Evolutionary conservation across 2,329 filamentous ascomycete genomes (phyloP).

Genomic region (Cordyceps tenuipes): DNA sequence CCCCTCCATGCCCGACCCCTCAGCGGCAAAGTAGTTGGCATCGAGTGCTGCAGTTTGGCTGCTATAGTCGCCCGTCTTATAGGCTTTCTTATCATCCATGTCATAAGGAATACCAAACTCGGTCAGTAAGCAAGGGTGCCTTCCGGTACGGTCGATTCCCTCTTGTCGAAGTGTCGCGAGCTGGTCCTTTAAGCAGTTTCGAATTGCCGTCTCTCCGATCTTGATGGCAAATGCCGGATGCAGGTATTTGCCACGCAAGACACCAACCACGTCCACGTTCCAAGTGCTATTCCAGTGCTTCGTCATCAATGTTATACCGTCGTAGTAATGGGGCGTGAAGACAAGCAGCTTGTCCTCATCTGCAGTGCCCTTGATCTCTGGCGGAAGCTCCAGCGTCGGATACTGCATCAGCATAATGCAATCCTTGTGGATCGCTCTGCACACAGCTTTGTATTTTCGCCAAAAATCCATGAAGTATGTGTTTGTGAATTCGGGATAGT

Average conservation of each 20-base stretch:
- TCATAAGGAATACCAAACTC: conserved; percentile 98
- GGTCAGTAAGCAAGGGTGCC: conserved; percentile 81
- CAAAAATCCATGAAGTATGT: conserved; percentile 86
- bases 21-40: conserved; percentile 88
- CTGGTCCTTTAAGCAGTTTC: conserved; percentile 88
- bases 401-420: conserved; percentile 87
- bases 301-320: conserved; percentile 91
- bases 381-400: conserved; percentile 85
- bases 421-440: conserved; percentile 68
- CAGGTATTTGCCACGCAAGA: conserved; percentile 80
- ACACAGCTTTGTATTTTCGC: conserved; percentile 63
- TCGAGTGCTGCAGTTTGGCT: conserved; percentile 90
- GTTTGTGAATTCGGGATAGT: conserved; percentile 84
- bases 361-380: conserved; percentile 72
- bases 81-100: conserved; percentile 95
- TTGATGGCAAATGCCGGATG: conserved; percentile 88
- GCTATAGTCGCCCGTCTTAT: conserved; percentile 89
- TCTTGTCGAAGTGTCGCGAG: conserved; percentile 75
- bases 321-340: conserved; percentile 93
- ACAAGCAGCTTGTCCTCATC: conserved; percentile 88
- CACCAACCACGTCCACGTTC: conserved; percentile 93
- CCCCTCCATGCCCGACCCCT: conserved; percentile 74
- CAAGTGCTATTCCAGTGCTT: conserved; percentile 98
- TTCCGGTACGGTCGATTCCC: conserved; percentile 78
- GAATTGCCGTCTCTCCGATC: conserved; percentile 84